Conservation (phyloP, 1,139 yeast genomes). For the Chernovozyma aurita region DNA sequence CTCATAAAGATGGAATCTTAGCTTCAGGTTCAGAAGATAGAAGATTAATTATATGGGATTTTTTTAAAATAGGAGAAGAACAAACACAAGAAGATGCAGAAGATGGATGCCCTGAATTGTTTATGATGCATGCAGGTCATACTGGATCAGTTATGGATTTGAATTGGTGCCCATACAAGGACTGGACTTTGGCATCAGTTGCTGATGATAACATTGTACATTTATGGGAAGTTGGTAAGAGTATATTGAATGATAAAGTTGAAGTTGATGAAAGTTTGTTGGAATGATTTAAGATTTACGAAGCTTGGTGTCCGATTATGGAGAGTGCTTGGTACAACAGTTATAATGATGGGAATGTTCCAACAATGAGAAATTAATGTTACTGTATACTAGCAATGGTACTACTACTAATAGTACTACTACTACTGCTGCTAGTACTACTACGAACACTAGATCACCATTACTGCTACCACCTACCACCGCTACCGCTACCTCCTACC, state of each 20-base stretch:
- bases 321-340: no score
- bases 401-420: no score
- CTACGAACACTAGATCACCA: no score
- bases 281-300: no score
- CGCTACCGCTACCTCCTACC: no score
- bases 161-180: conserved; percentile 63
- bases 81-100: conserved; percentile 75
- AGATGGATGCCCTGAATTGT: conserved; percentile 76
- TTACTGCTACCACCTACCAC: no score
- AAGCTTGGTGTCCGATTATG: no score
- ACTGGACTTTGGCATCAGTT: conserved; percentile 70
- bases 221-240: conserved; percentile 63
- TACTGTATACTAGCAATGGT: no score
- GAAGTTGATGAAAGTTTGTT: conserved; percentile 17
- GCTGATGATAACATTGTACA: conserved; percentile 79
- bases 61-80: conserved; percentile 69
- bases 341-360: no score
- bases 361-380: no score
- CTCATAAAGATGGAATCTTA: conserved; percentile 65
- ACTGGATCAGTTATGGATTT: conserved; percentile 72
- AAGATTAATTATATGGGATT: conserved; percentile 71
- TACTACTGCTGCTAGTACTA: no score
- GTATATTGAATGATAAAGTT: conserved; percentile 33
- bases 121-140: conserved; percentile 88
- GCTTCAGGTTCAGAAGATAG: conserved; percentile 73